Base-by-base conservation (phyloP, 78 protist species). In the Tieghemostelium lacteum region DNA sequence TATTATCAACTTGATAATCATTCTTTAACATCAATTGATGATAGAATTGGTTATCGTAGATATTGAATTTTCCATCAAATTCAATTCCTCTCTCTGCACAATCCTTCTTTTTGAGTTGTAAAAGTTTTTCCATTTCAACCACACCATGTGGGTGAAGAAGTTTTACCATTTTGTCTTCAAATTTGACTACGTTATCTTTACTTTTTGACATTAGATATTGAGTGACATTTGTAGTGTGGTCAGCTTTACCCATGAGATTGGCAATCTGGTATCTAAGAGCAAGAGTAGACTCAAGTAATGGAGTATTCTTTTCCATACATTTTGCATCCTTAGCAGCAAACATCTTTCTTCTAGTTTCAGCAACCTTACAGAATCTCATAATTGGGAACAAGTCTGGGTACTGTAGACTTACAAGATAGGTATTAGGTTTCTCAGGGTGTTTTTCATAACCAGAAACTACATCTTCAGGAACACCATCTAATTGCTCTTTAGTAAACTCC, bases 391-490 rank as follows among this genome's bases (percentile, higher is more conserved):
- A 10, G n/a, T 88, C 94, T 40, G 97, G 97, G 22, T 92, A 80
- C 37, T 93, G 73, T n/a, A 93, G 57, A 5, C 88, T 52, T 42
- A 92, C 63, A 16, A 67, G 60, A 37, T 66, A 78, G 66, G 67
- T 86, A 20, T 76, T 85, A 24, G 45, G 36, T 26, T 62, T 57
- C 2, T 29, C 70, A 1, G 50, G 94, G 17, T 74, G 72, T 66
- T 74, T 57, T 40, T 67, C 70, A 34, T 54, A 57, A 12, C 16
- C n/a, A 52, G 74, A 42, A 14, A 95, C 2, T 0, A 70, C 61
- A 2, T 94, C 91, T 37, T 88, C 93, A 22, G 93, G 93, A n/a
- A 93, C 49, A 36, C 97, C 97, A 12, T 29, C 64, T 14, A 95
- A 92, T 22, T 88, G 86, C 1, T 72, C 89, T 42, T 16, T 24